Percentiles rank a stretch among this genome's conserved stretches.
Conservation (phyloP, 164 flowering plant species). For the Magnolia sinica region DNA sequence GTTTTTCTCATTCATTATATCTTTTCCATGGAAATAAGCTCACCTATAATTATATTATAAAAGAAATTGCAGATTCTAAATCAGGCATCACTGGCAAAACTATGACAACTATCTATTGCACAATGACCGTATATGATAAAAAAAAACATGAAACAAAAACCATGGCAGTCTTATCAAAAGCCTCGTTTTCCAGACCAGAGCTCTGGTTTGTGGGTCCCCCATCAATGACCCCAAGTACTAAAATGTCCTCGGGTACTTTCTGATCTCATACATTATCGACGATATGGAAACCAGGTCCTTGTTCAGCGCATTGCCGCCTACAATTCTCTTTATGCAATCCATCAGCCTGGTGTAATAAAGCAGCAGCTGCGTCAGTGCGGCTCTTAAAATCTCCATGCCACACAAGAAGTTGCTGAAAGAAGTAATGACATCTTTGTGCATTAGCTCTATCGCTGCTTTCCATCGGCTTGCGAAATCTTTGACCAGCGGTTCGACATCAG, state of each 20-base stretch:
- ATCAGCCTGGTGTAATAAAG: slow-evolving; percentile 93
- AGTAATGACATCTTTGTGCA: slow-evolving; percentile 98
- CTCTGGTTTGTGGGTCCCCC: too few species aligned
- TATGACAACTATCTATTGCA: background rate
- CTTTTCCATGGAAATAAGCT: too few species aligned
- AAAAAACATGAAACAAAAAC: background rate
- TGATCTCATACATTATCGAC: slow-evolving; percentile 90
- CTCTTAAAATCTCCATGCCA: slow-evolving; percentile 96
- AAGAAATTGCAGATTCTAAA: too few species aligned
- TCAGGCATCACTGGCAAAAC: too few species aligned
- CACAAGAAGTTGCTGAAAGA: slow-evolving; percentile 96
- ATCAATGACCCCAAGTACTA: slow-evolving; percentile 14
- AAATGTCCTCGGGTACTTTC: slow-evolving; percentile 82
- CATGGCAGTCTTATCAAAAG: background rate
- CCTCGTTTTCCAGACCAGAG: background rate
- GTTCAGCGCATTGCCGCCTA: slow-evolving; percentile 76
- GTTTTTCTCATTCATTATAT: too few species aligned
- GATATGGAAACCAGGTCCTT: slow-evolving; percentile 89
- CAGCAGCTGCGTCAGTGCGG: slow-evolving; percentile 88
- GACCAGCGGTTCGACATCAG: slow-evolving; percentile 88
- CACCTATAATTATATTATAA: too few species aligned
- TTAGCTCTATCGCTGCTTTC: slow-evolving; percentile 92
- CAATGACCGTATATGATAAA: background rate
- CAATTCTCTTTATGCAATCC: slow-evolving; percentile 75
- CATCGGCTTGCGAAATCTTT: slow-evolving; percentile 92